Conservation (phyloP, 2,329 filamentous ascomycete genomes). For the Fusarium ramigenum region DNA sequence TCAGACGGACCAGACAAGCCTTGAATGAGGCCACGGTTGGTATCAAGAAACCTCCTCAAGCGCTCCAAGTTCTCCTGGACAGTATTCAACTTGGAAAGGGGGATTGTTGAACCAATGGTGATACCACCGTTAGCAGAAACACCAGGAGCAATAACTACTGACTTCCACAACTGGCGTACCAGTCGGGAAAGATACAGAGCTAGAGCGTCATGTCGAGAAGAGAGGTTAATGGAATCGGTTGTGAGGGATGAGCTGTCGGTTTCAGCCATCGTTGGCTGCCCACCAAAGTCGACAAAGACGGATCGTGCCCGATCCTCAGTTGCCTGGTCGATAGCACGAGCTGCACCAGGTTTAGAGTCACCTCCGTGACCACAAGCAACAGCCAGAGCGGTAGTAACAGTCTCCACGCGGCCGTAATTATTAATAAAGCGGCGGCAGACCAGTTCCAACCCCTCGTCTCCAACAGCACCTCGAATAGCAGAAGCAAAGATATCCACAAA, state of each 20-base stretch:
- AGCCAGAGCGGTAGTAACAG: slow-evolving; percentile 87
- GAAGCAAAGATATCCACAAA: slow-evolving; percentile 93
- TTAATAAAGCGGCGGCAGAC: slow-evolving; percentile 86
- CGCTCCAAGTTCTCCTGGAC: slow-evolving; percentile 85
- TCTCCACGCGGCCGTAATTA: slow-evolving; percentile 88
- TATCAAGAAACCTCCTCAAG: slow-evolving; percentile 81
- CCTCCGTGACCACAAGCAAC: slow-evolving; percentile 94
- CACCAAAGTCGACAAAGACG: slow-evolving; percentile 92
- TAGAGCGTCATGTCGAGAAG: slow-evolving; percentile 88
- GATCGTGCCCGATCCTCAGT: slow-evolving; percentile 86
- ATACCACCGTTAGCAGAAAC: slow-evolving; percentile 66
- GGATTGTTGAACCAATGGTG: slow-evolving; percentile 73
- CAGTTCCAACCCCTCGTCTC: slow-evolving; percentile 81
- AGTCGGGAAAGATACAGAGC: slow-evolving; percentile 88
- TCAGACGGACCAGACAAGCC: slow-evolving; percentile 92
- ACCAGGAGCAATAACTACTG: slow-evolving; percentile 71
- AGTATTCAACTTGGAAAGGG: slow-evolving; percentile 72
- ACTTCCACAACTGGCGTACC: slow-evolving; percentile 89
- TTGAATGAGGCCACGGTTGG: slow-evolving; percentile 92
- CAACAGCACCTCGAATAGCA: slow-evolving; percentile 76
- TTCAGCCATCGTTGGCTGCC: slow-evolving; percentile 85
- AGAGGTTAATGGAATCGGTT: slow-evolving; percentile 85
- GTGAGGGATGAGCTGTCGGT: slow-evolving; percentile 75
- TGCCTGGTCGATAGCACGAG: slow-evolving; percentile 82
- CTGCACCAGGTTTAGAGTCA: slow-evolving; percentile 75